Base-by-base conservation (phyloP, 768 basidiomycete genomes). In the Boletus bicolor region DNA sequence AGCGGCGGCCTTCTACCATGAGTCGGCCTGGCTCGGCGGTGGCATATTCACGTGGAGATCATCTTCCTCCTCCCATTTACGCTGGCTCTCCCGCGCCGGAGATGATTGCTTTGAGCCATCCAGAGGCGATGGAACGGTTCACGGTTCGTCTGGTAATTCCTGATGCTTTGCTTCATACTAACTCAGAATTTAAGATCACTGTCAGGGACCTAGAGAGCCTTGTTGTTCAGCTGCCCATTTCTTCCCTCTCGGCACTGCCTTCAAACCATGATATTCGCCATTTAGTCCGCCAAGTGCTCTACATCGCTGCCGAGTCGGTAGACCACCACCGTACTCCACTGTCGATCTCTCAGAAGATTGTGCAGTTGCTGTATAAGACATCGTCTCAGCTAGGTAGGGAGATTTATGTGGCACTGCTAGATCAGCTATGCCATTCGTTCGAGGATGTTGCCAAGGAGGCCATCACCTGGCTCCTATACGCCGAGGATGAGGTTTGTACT, bases 391-490 rank as follows among this genome's bases (percentile, higher is more conserved):
- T 99, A 53, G 93, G 91, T 0, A 83, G 96, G 51, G 95, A 99
- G 69, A 88, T 97, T 10, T 99, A 93, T 69, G 94, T 93, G 38
- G 83, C 87, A 43, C 76, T 99, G 44, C 76, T 99, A 14, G 89
- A 94, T 55, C 88, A 93, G 58, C 76, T 99, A 41, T 98, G 97
- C 69, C 85, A 86, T 58, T 77, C 85, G 15, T 95, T 93, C 59
- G 86, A 91, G 62, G 92, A 96, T 60, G 96, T 98, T 44, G 91
- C 89, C 17, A 94, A 94, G 71, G 97, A 99, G 73, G 97, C 96
- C 7, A 89, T 94, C 48, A 91, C 90, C 2, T 99, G 97, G 97
- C 77, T 99, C 46, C 75, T 98, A 44, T 97, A 93, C 68, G 91
- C 97, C 4, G 95, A 98, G 68, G 97, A 99, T 68, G 91, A 95